Conservation (phyloP, 352 stramenopile genomes). For the Globisporangium megalacanthum region DNA sequence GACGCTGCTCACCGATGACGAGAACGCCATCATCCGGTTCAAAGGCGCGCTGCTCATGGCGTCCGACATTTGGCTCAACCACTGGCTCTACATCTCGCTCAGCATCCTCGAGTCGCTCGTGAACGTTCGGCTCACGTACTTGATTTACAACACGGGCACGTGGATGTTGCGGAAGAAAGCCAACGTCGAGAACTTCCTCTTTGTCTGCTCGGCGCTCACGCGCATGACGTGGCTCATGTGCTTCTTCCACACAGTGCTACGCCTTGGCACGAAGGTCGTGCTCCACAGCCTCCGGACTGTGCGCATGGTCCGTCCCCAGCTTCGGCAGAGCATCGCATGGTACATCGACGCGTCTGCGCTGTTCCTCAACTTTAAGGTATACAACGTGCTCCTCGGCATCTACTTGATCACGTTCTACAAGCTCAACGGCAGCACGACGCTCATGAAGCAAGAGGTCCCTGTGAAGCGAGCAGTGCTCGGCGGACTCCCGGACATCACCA, state of each 20-base stretch:
- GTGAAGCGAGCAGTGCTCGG: conserved; percentile 31
- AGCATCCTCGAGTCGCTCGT: conserved; percentile 43
- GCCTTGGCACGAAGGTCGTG: conserved; percentile 23
- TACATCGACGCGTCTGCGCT: conserved; percentile 23
- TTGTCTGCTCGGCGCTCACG: conserved; percentile 40
- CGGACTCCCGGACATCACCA: conserved; percentile 22
- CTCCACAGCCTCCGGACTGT: conserved; percentile 83
- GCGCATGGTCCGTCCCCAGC: conserved; percentile 20
- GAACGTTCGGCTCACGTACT: conserved; percentile 40
- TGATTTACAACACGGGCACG: conserved; percentile 35
- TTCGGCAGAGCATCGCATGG: conserved; percentile 20
- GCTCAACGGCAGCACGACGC: conserved; percentile 25
- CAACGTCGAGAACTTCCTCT: conserved; percentile 49
- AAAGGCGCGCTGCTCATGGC: conserved; percentile 47
- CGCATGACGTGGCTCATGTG: conserved; percentile 61
- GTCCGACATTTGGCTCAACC: conserved; percentile 61
- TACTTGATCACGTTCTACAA: conserved; percentile 24
- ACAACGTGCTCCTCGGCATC: conserved; percentile 14
- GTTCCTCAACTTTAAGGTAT: conserved; percentile 46
- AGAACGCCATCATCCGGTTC: conserved; percentile 33
- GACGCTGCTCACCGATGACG: conserved; percentile 25
- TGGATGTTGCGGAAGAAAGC: conserved; percentile 47
- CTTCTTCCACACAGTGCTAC: conserved; percentile 28
- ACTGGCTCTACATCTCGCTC: conserved; percentile 58
- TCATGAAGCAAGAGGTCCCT: conserved; percentile 31